phyloP scores from a whole-genome alignment of 805 yeast genomes.

The Candida loeiensis region DNA sequence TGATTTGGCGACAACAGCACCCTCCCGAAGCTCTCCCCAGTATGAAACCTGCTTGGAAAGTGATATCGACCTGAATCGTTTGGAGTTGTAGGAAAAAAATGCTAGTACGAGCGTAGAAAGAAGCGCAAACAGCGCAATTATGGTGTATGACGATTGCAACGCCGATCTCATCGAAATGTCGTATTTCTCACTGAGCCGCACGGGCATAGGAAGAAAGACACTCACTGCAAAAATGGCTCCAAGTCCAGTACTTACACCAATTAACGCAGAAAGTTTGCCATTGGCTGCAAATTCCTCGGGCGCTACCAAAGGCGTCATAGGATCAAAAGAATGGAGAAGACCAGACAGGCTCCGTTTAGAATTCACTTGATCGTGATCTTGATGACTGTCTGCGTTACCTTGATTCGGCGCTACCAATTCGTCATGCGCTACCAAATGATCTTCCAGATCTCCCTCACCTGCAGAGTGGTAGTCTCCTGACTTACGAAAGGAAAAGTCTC shows the following conservation, averaged over 20 bases:
- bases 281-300: neutral
- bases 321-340: no score
- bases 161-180: slow-evolving; percentile 36
- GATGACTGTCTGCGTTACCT: neutral
- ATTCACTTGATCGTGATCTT: no score
- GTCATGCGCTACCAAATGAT: neutral
- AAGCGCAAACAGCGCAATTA: slow-evolving; percentile 45
- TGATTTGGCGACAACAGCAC: slow-evolving; percentile 12
- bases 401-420: neutral
- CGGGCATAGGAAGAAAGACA: slow-evolving; percentile 54
- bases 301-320: no score
- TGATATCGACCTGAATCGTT: neutral
- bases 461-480: neutral
- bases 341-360: no score
- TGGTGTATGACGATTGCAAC: slow-evolving; percentile 45
- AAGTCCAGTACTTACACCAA: slow-evolving; percentile 60
- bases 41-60: neutral
- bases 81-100: slow-evolving; percentile 44
- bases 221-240: slow-evolving; percentile 67
- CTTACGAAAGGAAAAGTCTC: slow-evolving; percentile 11
- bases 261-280: slow-evolving; percentile 57
- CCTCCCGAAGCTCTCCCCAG: slow-evolving; percentile 7
- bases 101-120: slow-evolving; percentile 37
- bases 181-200: slow-evolving; percentile 38
- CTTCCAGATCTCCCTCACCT: no score